phyloP scores from a whole-genome alignment of 169 alveolate genomes.

The Plasmodium blacklocki region DNA sequence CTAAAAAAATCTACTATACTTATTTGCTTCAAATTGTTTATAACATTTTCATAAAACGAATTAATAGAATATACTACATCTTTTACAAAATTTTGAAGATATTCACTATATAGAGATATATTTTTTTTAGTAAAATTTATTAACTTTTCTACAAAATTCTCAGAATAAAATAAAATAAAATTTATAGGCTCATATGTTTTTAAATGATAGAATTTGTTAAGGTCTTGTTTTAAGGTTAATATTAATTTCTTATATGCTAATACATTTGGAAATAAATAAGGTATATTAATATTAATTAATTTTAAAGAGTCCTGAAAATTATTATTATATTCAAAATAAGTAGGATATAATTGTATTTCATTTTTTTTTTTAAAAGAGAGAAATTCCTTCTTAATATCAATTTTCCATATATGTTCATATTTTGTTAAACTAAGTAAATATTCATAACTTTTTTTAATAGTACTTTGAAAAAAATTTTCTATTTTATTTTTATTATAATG shows the following conservation, averaged over 20 bases:
- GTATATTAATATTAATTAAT: slow-evolving; percentile 52
- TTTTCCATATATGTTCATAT: slow-evolving; percentile 55
- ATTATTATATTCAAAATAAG: slow-evolving; percentile 64
- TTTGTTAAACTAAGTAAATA: slow-evolving; percentile 36
- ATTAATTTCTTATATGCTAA: slow-evolving; percentile 41
- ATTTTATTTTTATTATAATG: slow-evolving; percentile 37
- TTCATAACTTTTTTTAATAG: slow-evolving; percentile 36
- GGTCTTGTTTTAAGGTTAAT: slow-evolving; percentile 29
- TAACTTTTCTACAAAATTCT: slow-evolving; percentile 23
- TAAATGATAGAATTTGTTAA: slow-evolving; percentile 25
- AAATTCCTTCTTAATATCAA: slow-evolving; percentile 52
- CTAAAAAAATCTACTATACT: slow-evolving; percentile 31
- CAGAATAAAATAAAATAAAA: slow-evolving; percentile 63
- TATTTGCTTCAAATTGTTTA: slow-evolving; percentile 7
- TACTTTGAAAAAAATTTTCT: slow-evolving; percentile 34
- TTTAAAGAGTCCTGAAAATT: slow-evolving; percentile 60
- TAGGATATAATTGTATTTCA: slow-evolving; percentile 50
- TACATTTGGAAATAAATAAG: slow-evolving; percentile 51
- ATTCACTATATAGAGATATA: slow-evolving; percentile 54
- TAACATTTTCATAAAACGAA: slow-evolving; percentile 38
- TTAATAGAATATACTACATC: slow-evolving; percentile 52
- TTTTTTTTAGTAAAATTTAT: slow-evolving; percentile 40
- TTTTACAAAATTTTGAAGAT: slow-evolving; percentile 47
- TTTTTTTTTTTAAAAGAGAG: slow-evolving; percentile 33
- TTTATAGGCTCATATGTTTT: slow-evolving; percentile 47